Base-by-base conservation (phyloP, 345 rosid species). In the Aquilaria sinensis region DNA sequence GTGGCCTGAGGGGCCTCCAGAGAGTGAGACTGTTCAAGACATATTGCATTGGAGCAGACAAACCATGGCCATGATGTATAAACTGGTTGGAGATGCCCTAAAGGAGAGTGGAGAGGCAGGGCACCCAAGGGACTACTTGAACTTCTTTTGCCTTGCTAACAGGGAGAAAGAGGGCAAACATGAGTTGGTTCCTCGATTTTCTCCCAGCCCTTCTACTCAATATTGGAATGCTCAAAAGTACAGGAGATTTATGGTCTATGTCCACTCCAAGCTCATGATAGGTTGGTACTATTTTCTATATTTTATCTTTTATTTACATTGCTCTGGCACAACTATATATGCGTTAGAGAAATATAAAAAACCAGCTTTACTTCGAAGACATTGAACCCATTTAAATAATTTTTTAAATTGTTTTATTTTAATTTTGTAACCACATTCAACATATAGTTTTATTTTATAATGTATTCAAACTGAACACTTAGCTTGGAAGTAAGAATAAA, bases 1-100 rank as follows among this genome's bases (percentile, higher is more conserved):
- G 98, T 93, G 98, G 96, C 96, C 98, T 4, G 98, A 89, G 77
- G 97, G 96, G 23, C 74, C 76, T 32, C 90, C 97, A 0, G 94
- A 83, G 33, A 87, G 97, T 54, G 92, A 90, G 34, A 65, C 92
- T 1, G 97, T 90, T 13, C 84, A 81, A 63, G 98, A 90, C 57
- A 93, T 93, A 62, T 70, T 93, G 77, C 92, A 89, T n/a, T 90
- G 97, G 96, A 93, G 89, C 0, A 77, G 96, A 66, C 84, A 84
- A 64, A 93, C 96, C 4, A 85, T 84, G 88, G 49, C 77, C 1
- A 89, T 85, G 97, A 93, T 93, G 92, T 87, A 89, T 58, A 79
- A 41, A 58, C 56, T 87, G 76, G 82, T 87, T 1, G 89, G 90
- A 61, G 86, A 84, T 67, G 96, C 90, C 2, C 70, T 93, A 11